phyloP scores from a whole-genome alignment of 371 early-diverging fungal genomes.

The Mucor ambiguus region DNA sequence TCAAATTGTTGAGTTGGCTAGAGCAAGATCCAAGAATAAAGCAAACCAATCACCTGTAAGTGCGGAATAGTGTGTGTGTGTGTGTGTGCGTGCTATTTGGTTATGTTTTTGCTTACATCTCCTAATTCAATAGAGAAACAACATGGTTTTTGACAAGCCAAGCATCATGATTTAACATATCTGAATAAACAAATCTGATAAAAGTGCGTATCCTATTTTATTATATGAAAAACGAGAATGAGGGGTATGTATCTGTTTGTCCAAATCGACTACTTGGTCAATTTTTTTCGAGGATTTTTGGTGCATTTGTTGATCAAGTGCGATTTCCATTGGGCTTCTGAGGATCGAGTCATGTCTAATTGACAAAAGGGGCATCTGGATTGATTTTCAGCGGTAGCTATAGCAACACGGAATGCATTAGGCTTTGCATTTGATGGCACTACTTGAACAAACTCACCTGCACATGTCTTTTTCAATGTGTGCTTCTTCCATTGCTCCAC shows the following conservation, averaged over 20 bases:
- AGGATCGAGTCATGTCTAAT: constrained; percentile 51
- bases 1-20: constrained; percentile 22
- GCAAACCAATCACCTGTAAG: constrained; percentile 13
- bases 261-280: not conserved
- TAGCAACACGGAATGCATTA: not conserved
- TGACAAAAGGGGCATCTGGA: constrained; percentile 74
- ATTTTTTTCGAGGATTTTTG: constrained; percentile 22
- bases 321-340: constrained; percentile 66
- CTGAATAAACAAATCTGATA: not conserved
- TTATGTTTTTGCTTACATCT: not conserved
- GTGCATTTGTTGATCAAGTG: constrained; percentile 66
- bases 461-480: constrained; percentile 51
- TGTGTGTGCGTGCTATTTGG: not conserved
- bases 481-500: constrained; percentile 64
- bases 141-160: constrained; percentile 8
- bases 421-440: not conserved
- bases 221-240: not conserved
- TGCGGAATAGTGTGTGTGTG: not conserved
- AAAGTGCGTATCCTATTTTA: not conserved
- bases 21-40: constrained; percentile 23
- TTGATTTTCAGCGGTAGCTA: constrained; percentile 24
- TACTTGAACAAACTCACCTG: not conserved
- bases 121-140: not conserved
- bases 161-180: constrained; percentile 18
- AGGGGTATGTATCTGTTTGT: not conserved